Evolutionary conservation across 176 grass and related monocot genomes (phyloP).

Genomic region (Juncus effusus): DNA sequence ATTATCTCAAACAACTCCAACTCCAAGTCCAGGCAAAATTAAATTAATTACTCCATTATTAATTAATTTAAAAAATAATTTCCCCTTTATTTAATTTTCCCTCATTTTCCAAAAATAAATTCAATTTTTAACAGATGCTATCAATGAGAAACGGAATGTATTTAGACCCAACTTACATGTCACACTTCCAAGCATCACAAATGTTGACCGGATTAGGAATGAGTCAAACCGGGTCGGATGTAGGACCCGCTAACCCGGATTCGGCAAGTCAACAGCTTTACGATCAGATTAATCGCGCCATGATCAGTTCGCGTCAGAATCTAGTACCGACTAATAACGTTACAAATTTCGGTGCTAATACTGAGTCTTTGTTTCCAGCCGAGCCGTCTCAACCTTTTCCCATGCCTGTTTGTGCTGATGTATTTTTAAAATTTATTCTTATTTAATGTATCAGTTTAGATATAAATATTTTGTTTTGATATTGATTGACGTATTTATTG

Average conservation of each 20-base stretch:
- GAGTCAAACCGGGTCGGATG: conserved; percentile 34
- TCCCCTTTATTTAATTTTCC: too few relatives aligned
- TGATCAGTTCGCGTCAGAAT: conserved; percentile 38
- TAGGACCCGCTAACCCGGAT: conserved; percentile 53
- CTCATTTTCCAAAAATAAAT: neutral
- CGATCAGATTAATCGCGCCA: conserved; percentile 33
- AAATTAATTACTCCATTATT: neutral
- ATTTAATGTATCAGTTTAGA: neutral
- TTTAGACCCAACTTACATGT: conserved; percentile 64
- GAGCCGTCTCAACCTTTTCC: conserved; percentile 57
- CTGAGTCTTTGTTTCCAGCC: conserved; percentile 39
- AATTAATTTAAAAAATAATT: conserved; percentile 6
- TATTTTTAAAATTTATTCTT: neutral
- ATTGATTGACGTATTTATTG: conserved; percentile 7
- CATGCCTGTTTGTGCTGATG: conserved; percentile 63
- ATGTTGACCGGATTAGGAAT: conserved; percentile 60
- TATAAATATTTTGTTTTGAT: conserved; percentile 3
- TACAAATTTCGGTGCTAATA: conserved; percentile 36
- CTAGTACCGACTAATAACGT: conserved; percentile 35
- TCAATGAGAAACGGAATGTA: conserved; percentile 92
- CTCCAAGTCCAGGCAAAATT: conserved; percentile 83
- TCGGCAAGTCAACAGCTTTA: conserved; percentile 49
- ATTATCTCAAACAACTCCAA: conserved; percentile 97
- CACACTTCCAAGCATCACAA: conserved; percentile 62
- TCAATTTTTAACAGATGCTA: conserved; percentile 50